phyloP scores from a whole-genome alignment of 2,329 filamentous ascomycete species.

The Grosmannia clavigera region DNA sequence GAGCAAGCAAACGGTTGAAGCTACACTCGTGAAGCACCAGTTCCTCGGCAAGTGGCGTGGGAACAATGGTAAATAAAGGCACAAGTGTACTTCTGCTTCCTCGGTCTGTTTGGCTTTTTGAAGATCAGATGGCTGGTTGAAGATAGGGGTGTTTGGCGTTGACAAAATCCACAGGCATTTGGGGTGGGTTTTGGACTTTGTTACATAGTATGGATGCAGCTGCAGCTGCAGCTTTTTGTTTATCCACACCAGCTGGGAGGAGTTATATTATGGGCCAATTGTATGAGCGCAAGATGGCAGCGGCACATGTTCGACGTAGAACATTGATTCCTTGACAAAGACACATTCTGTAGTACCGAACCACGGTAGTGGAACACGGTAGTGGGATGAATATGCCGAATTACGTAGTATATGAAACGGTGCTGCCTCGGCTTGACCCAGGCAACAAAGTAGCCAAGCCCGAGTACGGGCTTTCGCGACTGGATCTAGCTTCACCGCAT shows the following conservation, averaged over 20 bases:
- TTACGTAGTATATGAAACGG: no score
- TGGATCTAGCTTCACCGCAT: no score
- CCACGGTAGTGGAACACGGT: no score
- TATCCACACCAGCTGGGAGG: not conserved
- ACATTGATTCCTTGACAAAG: not conserved
- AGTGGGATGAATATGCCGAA: no score
- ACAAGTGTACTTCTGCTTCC: not conserved
- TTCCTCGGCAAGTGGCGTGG: constrained; percentile 10
- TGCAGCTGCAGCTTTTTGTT: not conserved
- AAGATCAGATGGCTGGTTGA: not conserved
- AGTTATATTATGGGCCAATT: not conserved
- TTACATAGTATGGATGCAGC: not conserved
- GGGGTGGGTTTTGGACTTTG: not conserved
- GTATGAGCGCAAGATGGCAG: not conserved
- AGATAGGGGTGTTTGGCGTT: not conserved
- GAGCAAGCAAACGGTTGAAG: not conserved
- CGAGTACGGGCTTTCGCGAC: no score
- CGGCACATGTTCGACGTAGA: not conserved
- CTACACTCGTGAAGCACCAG: constrained; percentile 8
- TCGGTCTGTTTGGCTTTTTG: no score
- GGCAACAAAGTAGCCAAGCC: no score
- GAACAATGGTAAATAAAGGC: not conserved
- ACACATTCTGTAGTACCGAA: no score
- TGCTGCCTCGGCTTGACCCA: no score
- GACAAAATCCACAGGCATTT: not conserved